A percentile compares a stretch with the other conserved stretches of the same genome.
phyloP scores from a whole-genome alignment of 148 eudicot species.

The Heliamphora exappendiculata region DNA sequence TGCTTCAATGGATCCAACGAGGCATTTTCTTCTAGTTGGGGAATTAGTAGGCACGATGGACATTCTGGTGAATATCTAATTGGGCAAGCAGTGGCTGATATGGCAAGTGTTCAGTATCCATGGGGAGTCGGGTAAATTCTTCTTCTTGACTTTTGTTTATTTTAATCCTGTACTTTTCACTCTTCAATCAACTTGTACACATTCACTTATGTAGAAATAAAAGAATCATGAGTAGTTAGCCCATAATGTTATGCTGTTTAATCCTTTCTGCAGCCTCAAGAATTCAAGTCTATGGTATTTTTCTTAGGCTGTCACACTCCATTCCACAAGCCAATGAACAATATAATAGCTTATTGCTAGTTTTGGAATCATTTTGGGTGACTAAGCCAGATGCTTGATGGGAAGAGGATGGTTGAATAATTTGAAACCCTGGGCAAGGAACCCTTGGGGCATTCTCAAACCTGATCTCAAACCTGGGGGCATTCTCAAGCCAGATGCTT shows the following conservation, averaged over 20 bases:
- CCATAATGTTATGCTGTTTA: not conserved
- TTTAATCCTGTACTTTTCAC: not conserved
- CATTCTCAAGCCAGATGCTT: no score
- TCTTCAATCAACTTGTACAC: not conserved
- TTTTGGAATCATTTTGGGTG: not conserved
- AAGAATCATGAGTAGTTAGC: not conserved
- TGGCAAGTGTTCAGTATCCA: conserved; percentile 45
- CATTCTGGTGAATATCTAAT: conserved; percentile 22
- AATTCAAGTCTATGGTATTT: not conserved
- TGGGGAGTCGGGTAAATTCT: conserved; percentile 68
- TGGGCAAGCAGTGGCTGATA: conserved; percentile 34
- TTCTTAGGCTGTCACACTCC: not conserved
- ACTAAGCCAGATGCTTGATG: not conserved
- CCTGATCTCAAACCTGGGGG: not conserved
- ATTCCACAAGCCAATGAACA: not conserved
- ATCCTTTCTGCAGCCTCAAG: not conserved
- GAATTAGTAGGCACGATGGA: conserved; percentile 18
- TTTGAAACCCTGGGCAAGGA: not conserved
- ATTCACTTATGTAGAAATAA: not conserved
- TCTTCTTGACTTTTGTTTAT: conserved; percentile 1
- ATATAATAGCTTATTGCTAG: not conserved
- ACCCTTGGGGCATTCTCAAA: not conserved
- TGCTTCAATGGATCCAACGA: conserved; percentile 19
- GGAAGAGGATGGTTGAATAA: not conserved
- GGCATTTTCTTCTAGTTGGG: conserved; percentile 15